Evolutionary conservation across 179 eudicot genomes (phyloP), one percentile per base, ranked within the genome.

Genomic region (Silene coronaria): DNA sequence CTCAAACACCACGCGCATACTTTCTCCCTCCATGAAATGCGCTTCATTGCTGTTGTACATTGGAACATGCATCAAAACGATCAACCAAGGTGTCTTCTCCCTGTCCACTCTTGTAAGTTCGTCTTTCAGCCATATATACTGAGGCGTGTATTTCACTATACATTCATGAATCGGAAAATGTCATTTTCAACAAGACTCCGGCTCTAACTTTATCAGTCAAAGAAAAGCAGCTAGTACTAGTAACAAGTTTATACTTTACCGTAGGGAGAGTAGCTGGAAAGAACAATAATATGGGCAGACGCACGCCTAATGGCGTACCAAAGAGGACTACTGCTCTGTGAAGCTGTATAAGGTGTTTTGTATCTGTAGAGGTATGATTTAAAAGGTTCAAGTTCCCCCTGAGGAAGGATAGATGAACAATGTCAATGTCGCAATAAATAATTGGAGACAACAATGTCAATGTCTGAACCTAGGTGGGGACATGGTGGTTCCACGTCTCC

Each of bases 71-170:
- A 92, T 89, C 79, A 94, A 81, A 67, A 94, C 97, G 72, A 95
- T 91, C 48, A 95, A 86, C 99, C 99, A 95, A 63, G 99, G 97
- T 45, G 99, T 92, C 81, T 90, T 84, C 80, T 89, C 88, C 77
- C 99, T 87, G 78, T 95, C 86, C 46, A 95, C 99, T 68, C 73
- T 82, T 78, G 75, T 72, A 21, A 95, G 76, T 77, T 95, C 99
- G 42, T 83, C 81, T 27, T 10, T 30, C 6, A 95, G 93, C 99
- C 99, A 95, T 75, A 0, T 79, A 82, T 84, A 95, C 60, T 95
- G 99, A 70, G 97, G 99, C n/a, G 91, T 95, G 82, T 92, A 92
- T 82, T 92, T 95, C 79, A 92, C 99, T 94, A 93, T n/a, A n/a
- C n/a, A 13, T 81, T 67, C 19, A 80, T 59, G 58, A 19, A 72